Evolutionary conservation across 257 asterid genomes (phyloP), one percentile per base, ranked within the genome.

Genomic region (Capsicum baccatum): DNA sequence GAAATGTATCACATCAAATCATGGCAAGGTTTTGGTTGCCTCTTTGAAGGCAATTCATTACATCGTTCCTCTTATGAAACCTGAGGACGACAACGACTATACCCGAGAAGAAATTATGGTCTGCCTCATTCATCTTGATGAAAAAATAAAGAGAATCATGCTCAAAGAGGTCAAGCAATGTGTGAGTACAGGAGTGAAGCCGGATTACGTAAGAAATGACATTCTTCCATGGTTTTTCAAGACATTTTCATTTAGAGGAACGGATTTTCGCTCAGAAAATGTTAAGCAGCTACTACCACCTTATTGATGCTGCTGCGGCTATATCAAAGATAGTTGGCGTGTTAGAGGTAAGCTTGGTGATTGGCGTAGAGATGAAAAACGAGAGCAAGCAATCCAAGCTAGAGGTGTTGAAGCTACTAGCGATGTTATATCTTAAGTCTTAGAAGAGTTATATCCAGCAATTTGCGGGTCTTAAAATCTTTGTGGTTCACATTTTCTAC

Each of bases 21-120:
- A 97, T 54, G 98, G 98, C 83, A 94, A 94, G 87, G 98, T 94
- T 64, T 89, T 94, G 93, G 98, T 97, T 79, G 97, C 98, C 73
- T 94, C 93, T 83, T 85, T 93, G 85, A 94, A 94, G 92, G 94
- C 98, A 56, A 93, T 92, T 80, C 97, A 97, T 71, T 94, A 93
- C 76, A 92, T 94, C 87, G 93, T 94, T 86, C 98, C 4, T 39
- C 44, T 39, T 39, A 39, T 39, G 44, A 39, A 39, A 39, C 44
- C 6, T 39, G 44, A 2, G 44, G 44, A 39, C 44, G 97, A 97
- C 74, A 93, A 97, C 87, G 91, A 93, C 89, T 94, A 94, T 84
- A 93, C 97, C 11, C 33, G 33, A 26, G 93, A 94, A 88, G 98
- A 94, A 89, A 97, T 93, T 80, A 93, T 94, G 97, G 94, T 93